Conservation (phyloP, 1,139 yeast species). For the Wickerhamomyces sp. region DNA sequence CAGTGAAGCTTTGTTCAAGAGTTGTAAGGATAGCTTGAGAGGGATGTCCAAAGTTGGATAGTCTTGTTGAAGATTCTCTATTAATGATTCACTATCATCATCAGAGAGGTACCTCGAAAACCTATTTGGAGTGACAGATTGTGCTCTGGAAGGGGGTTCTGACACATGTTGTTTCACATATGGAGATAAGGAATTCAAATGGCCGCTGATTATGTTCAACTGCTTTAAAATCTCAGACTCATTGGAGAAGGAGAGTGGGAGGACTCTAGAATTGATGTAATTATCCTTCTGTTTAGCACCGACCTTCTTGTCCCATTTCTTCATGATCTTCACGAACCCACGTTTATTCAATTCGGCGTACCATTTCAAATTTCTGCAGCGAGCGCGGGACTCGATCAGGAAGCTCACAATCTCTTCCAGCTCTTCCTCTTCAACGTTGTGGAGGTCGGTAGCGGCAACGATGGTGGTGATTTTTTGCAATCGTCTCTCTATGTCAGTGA, state of each 20-base stretch:
- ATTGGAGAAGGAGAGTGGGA: conserved; percentile 73
- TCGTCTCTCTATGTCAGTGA: conserved; percentile 67
- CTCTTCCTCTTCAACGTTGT: conserved; percentile 53
- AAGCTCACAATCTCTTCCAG: conserved; percentile 74
- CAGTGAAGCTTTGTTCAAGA: conserved; percentile 62
- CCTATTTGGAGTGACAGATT: conserved; percentile 25
- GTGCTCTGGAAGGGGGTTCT: conserved; percentile 2
- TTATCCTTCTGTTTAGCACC: conserved; percentile 63
- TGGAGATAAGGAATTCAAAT: conserved; percentile 45
- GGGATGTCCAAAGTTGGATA: conserved; percentile 34
- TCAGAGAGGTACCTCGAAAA: conserved; percentile 32
- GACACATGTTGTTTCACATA: conserved; percentile 14
- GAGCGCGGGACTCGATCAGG: conserved; percentile 70
- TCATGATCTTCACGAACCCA: conserved; percentile 84
- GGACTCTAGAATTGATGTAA: conserved; percentile 65
- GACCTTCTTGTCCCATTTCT: conserved; percentile 84
- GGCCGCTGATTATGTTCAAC: conserved; percentile 50
- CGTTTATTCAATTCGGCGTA: conserved; percentile 89
- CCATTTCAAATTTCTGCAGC: conserved; percentile 83
- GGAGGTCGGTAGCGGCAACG: conserved; percentile 23
- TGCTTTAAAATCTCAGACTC: conserved; percentile 52
- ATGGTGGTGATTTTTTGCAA: conserved; percentile 42
- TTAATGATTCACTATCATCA: conserved; percentile 41
- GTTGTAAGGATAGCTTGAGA: conserved; percentile 31
- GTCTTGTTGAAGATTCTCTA: conserved; percentile 34